Conservation (phyloP, 805 yeast genomes). For the Wickerhamiella cacticola region DNA sequence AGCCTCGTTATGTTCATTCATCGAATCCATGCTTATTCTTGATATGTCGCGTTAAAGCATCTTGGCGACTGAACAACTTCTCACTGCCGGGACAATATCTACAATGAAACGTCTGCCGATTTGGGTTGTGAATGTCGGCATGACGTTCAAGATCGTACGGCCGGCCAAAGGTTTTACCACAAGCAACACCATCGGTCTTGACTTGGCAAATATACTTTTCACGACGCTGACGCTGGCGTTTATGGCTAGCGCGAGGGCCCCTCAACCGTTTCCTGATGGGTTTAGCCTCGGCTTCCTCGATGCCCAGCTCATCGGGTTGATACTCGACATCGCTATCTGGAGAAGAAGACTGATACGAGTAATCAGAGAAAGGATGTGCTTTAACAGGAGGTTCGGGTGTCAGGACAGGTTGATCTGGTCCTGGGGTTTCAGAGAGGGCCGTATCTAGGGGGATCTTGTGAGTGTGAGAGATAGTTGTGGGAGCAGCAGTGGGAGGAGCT, state of each 20-base stretch:
- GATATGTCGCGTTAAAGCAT: slow-evolving; percentile 10
- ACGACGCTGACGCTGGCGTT: neutral
- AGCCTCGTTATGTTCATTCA: neutral
- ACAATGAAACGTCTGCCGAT: slow-evolving; percentile 4
- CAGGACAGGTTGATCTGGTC: neutral
- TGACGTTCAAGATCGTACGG: slow-evolving; percentile 10
- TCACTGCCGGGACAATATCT: slow-evolving; percentile 4
- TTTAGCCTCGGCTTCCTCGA: neutral
- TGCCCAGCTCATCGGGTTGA: neutral
- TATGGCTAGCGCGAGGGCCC: neutral
- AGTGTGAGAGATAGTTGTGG: too few relatives aligned
- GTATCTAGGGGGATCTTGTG: too few relatives aligned
- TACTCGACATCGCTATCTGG: slow-evolving; percentile 1
- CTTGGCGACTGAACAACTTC: slow-evolving; percentile 8
- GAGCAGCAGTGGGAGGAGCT: too few relatives aligned
- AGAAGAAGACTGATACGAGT: neutral
- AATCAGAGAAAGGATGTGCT: neutral
- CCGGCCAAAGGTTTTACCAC: slow-evolving; percentile 10
- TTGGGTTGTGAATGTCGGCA: slow-evolving; percentile 11
- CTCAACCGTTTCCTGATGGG: neutral
- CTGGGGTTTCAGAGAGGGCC: too few relatives aligned
- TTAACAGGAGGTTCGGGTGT: neutral
- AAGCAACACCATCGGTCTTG: neutral
- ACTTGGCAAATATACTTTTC: neutral
- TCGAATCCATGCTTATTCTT: slow-evolving; percentile 11